Conservation (phyloP, 345 rosid species). For the Eutrema japonicum region DNA sequence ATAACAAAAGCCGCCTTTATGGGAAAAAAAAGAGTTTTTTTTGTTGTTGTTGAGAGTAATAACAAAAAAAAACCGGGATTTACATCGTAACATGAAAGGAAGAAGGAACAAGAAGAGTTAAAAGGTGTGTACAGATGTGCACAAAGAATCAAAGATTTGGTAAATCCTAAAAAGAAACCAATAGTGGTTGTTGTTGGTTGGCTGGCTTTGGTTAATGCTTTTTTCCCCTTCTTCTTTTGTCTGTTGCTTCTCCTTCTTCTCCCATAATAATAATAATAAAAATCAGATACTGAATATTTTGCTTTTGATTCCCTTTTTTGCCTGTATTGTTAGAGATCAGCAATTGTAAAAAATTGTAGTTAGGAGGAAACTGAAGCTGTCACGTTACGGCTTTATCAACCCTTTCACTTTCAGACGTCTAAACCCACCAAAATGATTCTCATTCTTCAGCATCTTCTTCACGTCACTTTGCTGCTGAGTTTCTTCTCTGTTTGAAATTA, state of each 20-base stretch:
- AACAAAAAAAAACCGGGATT: not conserved
- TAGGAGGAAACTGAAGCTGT: constrained; percentile 41
- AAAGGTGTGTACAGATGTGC: constrained; percentile 18
- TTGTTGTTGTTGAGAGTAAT: constrained; percentile 13
- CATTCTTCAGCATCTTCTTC: constrained; percentile 32
- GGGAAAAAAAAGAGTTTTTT: not conserved
- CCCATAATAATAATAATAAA: constrained; percentile 21
- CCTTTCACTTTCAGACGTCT: constrained; percentile 47
- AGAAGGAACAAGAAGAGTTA: constrained; percentile 21
- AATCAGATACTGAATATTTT: constrained; percentile 28
- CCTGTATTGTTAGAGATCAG: constrained; percentile 45
- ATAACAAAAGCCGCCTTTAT: not conserved
- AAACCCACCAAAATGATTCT: constrained; percentile 41
- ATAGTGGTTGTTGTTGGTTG: constrained; percentile 25
- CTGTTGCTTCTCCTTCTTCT: constrained; percentile 35
- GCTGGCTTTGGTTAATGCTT: constrained; percentile 35
- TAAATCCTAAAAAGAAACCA: constrained; percentile 43
- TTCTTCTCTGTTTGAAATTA: constrained; percentile 30
- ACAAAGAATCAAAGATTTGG: constrained; percentile 48
- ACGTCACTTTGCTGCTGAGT: constrained; percentile 26
- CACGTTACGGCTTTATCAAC: constrained; percentile 44
- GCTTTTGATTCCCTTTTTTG: constrained; percentile 10
- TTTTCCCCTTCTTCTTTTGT: constrained; percentile 22
- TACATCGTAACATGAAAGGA: constrained; percentile 36
- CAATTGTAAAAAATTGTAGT: constrained; percentile 29